phyloP scores from a whole-genome alignment of 2,329 filamentous ascomycete species.

The Diaporthe capsici region DNA sequence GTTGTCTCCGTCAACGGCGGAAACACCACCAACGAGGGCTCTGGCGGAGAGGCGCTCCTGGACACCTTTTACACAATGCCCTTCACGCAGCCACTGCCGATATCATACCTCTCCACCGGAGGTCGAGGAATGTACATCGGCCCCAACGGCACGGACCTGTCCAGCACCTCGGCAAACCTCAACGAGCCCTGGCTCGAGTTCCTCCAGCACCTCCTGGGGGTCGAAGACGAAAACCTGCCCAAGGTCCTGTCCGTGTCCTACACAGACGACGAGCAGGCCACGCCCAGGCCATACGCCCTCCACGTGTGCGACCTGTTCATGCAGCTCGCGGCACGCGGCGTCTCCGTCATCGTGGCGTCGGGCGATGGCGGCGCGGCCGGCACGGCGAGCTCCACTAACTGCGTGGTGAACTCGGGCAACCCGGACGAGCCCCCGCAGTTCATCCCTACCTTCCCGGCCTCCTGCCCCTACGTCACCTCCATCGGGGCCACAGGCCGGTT shows the following conservation, averaged over 20 bases:
- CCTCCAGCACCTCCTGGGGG: slow-evolving; percentile 22
- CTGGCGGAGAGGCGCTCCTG: slow-evolving; percentile 24
- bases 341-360: slow-evolving; percentile 62
- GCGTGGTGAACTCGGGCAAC: slow-evolving; percentile 49
- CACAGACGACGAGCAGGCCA: slow-evolving; percentile 65
- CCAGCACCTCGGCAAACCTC: neutral
- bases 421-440: slow-evolving; percentile 55
- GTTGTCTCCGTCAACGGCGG: slow-evolving; percentile 28
- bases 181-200: slow-evolving; percentile 36
- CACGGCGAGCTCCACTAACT: slow-evolving; percentile 53
- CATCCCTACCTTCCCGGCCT: slow-evolving; percentile 62
- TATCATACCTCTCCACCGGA: slow-evolving; percentile 17
- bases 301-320: slow-evolving; percentile 65
- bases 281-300: slow-evolving; percentile 68
- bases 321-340: slow-evolving; percentile 65
- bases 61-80: slow-evolving; percentile 31
- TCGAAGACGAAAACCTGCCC: slow-evolving; percentile 55
- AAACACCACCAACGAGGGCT: slow-evolving; percentile 9
- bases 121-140: slow-evolving; percentile 13
- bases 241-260: slow-evolving; percentile 71
- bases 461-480: slow-evolving; percentile 60
- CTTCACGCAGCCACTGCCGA: slow-evolving; percentile 25
- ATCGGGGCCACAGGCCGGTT: slow-evolving; percentile 44
- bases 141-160: slow-evolving; percentile 2
- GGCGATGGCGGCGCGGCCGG: slow-evolving; percentile 58